Percentiles rank a stretch among this genome's conserved stretches.
phyloP scores from a whole-genome alignment of 2,329 filamentous ascomycete genomes.

The Venturia oleaginea region DNA sequence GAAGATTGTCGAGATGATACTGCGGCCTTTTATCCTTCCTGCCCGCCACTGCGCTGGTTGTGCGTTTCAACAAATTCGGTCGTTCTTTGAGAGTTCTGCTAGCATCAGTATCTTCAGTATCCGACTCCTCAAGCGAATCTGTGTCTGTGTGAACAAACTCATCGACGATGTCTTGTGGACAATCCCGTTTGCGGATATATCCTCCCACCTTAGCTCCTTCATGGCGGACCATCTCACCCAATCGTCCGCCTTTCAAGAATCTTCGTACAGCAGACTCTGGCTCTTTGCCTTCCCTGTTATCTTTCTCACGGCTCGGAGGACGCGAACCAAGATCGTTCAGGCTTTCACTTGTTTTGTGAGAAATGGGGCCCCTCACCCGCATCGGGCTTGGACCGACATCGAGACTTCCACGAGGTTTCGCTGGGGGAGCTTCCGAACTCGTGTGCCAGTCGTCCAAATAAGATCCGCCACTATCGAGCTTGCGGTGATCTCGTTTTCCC shows the following conservation, averaged over 20 bases:
- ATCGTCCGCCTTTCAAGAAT: constrained; percentile 68
- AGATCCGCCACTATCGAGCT: constrained; percentile 24
- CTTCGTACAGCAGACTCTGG: constrained; percentile 52
- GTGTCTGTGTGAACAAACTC: constrained; percentile 10
- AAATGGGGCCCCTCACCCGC: constrained; percentile 25
- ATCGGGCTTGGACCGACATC: constrained; percentile 24
- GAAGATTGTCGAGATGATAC: constrained; percentile 37
- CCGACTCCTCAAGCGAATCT: constrained; percentile 21
- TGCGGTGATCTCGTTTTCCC: constrained; percentile 26
- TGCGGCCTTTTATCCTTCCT: constrained; percentile 25
- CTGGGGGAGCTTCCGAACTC: constrained; percentile 25
- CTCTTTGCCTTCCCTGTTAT: constrained; percentile 34
- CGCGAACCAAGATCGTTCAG: constrained; percentile 25
- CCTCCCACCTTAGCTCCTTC: constrained; percentile 55
- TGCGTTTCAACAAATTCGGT: constrained; percentile 22
- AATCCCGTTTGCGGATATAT: constrained; percentile 48
- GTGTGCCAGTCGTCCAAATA: constrained; percentile 21
- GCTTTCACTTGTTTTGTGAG: constrained; percentile 31
- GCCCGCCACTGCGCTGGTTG: constrained; percentile 5
- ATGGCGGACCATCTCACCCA: constrained; percentile 63
- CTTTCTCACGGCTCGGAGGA: constrained; percentile 22
- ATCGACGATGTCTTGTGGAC: constrained; percentile 2
- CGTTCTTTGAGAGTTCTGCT: constrained; percentile 20
- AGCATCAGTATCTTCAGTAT: constrained; percentile 20
- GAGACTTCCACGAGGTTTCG: constrained; percentile 23